phyloP scores from a whole-genome alignment of 2,329 filamentous ascomycete species.

The Aspergillus sergii region DNA sequence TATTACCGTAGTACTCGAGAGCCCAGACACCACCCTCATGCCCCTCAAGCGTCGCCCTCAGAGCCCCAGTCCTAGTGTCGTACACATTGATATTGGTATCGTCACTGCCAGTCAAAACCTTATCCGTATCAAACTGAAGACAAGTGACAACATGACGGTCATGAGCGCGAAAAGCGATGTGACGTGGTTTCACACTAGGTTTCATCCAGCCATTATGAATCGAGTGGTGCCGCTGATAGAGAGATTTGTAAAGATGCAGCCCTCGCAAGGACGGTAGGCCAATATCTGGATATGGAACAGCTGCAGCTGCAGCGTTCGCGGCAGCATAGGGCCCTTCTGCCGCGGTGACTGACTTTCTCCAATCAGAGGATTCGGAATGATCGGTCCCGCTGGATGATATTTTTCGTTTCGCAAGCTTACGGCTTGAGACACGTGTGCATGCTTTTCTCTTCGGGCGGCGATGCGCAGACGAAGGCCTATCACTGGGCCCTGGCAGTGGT shows the following conservation, averaged over 20 bases:
- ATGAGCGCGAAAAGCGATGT: conserved; percentile 95
- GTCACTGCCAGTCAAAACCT: conserved; percentile 96
- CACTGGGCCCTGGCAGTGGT: conserved; percentile 27
- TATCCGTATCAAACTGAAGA: conserved; percentile 95
- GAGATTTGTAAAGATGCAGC: conserved; percentile 91
- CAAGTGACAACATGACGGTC: conserved; percentile 96
- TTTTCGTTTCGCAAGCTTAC: conserved; percentile 62
- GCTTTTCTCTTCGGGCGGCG: conserved; percentile 53
- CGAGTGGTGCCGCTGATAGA: conserved; percentile 90
- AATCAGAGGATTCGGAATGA: conserved; percentile 45
- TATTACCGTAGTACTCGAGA: conserved; percentile 92
- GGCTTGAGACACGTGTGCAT: conserved; percentile 45
- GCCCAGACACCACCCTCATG: conserved; percentile 99
- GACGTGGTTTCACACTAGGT: conserved; percentile 76
- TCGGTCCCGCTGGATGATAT: conserved; percentile 49
- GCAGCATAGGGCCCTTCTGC: conserved; percentile 82
- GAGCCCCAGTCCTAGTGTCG: conserved; percentile 88
- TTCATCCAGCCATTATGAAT: conserved; percentile 93
- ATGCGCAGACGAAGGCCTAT: conserved; percentile 27
- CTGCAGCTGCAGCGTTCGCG: conserved; percentile 78
- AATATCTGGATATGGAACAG: conserved; percentile 78
- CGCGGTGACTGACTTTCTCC: conserved; percentile 50
- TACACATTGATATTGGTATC: conserved; percentile 98
- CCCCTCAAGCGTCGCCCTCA: conserved; percentile 81
- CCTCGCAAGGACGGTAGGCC: conserved; percentile 77